Base-by-base conservation (phyloP, 2,329 filamentous ascomycete species). In the Alternaria sp. region DNA sequence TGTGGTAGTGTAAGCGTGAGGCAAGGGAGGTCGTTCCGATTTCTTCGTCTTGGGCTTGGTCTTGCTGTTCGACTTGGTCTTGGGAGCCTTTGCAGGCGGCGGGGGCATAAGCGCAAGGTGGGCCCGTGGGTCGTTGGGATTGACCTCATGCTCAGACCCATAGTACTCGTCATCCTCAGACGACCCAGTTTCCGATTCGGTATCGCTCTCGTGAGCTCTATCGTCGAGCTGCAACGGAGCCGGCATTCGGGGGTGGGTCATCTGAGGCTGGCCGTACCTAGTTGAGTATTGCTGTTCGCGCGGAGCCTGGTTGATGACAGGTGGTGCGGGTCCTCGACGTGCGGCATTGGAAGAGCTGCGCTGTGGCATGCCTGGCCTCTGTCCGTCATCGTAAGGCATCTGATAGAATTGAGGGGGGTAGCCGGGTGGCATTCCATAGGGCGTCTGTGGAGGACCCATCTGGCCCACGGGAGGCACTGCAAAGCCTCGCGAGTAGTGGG, bases 1-100 rank as follows among this genome's bases (percentile, higher is more conserved):
- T 40, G 72, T 69, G 17, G 69, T 72, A 1, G 77, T 78, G 9
- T 70, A 68, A 25, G 77, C 65, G 32, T 73, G 75, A 21, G 68
- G 63, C 4, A 77, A 61, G 26, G 60, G 62, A 43, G 76, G 77
- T 9, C 77, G 74, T 21, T 61, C 63, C 19, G 54, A 1, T 0
- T 44, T 51, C 17, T 32, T 46, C 5, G 30, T 62, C 44, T 59
- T 62, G 25, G 43, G 59, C n/a, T 58, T 62, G 1, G 59, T 32
- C 17, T 61, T 60, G 55, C 55, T 59, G 45, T 59, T 65, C 55
- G 54, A 57, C 54, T 63, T 69, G 8, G 66, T 19, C 49, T 67
- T 68, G 12, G 72, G 67, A 6, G 74, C 59, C 47, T 59, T 65
- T 55, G 63, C 23, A 23, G 23, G 23, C 23, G 23, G 68, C 4